Conservation (phyloP, 371 early-diverging fungal species). For the Mortierella sp. region DNA sequence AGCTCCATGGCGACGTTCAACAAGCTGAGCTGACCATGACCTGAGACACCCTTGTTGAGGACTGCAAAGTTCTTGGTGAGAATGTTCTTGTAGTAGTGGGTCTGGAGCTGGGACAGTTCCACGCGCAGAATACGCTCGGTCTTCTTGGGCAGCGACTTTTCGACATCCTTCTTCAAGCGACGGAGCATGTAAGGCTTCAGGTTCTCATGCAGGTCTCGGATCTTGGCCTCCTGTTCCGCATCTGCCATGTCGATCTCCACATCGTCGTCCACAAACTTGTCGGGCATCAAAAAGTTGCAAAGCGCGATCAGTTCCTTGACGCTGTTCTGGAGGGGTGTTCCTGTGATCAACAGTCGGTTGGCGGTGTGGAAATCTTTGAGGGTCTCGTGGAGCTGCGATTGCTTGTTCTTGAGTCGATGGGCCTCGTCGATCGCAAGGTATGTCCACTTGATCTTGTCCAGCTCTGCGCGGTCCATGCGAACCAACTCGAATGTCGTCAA, state of each 20-base stretch:
- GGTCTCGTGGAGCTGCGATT: constrained; percentile 89
- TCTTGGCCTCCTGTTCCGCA: constrained; percentile 83
- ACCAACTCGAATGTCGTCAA: constrained; percentile 97
- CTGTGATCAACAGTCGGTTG: constrained; percentile 89
- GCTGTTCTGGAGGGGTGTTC: constrained; percentile 93
- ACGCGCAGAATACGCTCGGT: constrained; percentile 96
- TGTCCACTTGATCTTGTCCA: constrained; percentile 86
- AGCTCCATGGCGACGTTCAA: constrained; percentile 97
- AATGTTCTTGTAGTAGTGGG: constrained; percentile 94
- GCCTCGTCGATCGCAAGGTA: constrained; percentile 94
- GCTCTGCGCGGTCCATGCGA: constrained; percentile 86
- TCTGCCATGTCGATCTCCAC: constrained; percentile 69
- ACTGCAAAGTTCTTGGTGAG: constrained; percentile 92
- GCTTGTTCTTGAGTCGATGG: constrained; percentile 91
- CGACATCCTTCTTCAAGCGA: constrained; percentile 97
- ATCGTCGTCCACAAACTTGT: constrained; percentile 80
- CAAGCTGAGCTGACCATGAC: constrained; percentile 88
- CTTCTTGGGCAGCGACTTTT: constrained; percentile 95
- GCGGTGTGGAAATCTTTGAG: constrained; percentile 80
- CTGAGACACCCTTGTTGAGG: constrained; percentile 85
- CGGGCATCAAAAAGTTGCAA: constrained; percentile 88
- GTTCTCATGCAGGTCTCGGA: constrained; percentile 85
- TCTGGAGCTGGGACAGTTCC: constrained; percentile 91
- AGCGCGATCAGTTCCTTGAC: constrained; percentile 88
- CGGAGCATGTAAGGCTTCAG: constrained; percentile 94